Percentiles rank a stretch among this genome's conserved stretches.
These are phyloP conservation scores for Podila horticola DNA, from an alignment of 192 early-diverging fungal genomes.

Conservation along the genomic window DNA sequence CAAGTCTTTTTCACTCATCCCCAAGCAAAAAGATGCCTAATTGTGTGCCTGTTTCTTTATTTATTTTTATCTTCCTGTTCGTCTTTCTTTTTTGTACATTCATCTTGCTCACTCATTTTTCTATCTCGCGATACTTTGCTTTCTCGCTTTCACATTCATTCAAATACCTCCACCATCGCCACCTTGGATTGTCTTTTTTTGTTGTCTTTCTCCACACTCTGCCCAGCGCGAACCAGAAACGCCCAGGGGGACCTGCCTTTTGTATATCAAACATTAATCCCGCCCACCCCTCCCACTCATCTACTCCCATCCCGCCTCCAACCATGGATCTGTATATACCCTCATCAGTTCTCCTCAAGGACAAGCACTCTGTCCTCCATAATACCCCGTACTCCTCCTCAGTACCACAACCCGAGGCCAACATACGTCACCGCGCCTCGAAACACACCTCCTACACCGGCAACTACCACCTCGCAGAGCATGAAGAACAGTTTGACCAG, in stretches of 20 bases:
- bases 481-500: neutral
- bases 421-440: neutral
- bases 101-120: neutral
- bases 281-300: neutral
- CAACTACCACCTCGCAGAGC: conserved; percentile 1
- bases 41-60: too few species aligned
- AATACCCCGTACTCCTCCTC: neutral
- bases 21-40: too few species aligned
- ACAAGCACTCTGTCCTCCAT: neutral
- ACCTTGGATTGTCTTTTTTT: neutral
- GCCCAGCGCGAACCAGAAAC: neutral
- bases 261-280: neutral
- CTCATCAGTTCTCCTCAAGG: neutral
- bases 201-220: neutral
- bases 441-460: neutral
- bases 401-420: neutral
- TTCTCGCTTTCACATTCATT: neutral
- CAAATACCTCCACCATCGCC: neutral
- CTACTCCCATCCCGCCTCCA: neutral
- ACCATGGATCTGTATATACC: conserved; percentile 5
- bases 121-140: too few species aligned
- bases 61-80: neutral
- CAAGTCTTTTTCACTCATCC: too few species aligned
- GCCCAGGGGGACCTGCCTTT: neutral
- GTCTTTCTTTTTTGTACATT: neutral